These are phyloP conservation scores for Kodamaea sp. DNA, from an alignment of 1,139 yeast genomes.

Conservation along the genomic window DNA sequence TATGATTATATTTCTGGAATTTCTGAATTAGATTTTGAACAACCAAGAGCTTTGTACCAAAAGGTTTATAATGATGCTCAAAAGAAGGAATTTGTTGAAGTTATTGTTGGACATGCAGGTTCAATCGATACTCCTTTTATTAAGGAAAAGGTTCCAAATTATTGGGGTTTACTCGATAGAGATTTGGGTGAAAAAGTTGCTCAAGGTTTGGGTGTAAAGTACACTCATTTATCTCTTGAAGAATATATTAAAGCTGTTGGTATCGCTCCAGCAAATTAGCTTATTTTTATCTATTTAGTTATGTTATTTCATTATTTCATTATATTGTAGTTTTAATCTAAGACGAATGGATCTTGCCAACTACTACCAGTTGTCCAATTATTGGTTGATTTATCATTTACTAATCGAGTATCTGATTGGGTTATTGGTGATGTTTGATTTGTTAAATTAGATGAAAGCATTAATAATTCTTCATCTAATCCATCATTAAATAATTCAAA, in stretches of 20 bases:
- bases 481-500: conserved; percentile 20
- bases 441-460: not conserved
- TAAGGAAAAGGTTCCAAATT: conserved; percentile 35
- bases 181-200: conserved; percentile 34
- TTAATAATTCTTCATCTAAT: conserved; percentile 18
- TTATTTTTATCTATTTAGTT: not conserved
- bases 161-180: conserved; percentile 34
- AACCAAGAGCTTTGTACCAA: conserved; percentile 40
- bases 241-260: conserved; percentile 24
- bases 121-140: conserved; percentile 23
- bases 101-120: conserved; percentile 38
- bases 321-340: conserved; percentile 17
- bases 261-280: conserved; percentile 12
- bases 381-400: not conserved
- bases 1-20: conserved; percentile 38
- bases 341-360: conserved; percentile 39
- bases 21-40: conserved; percentile 40
- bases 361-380: conserved; percentile 27
- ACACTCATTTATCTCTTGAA: conserved; percentile 23
- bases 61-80: conserved; percentile 31
- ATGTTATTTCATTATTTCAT: not conserved
- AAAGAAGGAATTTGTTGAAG: conserved; percentile 30
- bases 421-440: too few species aligned
- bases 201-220: conserved; percentile 31
- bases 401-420: too few species aligned